Evolutionary conservation across 352 stramenopile species (phyloP), one percentile per base, ranked within the genome.

Genomic region (Peronospora farinosa): DNA sequence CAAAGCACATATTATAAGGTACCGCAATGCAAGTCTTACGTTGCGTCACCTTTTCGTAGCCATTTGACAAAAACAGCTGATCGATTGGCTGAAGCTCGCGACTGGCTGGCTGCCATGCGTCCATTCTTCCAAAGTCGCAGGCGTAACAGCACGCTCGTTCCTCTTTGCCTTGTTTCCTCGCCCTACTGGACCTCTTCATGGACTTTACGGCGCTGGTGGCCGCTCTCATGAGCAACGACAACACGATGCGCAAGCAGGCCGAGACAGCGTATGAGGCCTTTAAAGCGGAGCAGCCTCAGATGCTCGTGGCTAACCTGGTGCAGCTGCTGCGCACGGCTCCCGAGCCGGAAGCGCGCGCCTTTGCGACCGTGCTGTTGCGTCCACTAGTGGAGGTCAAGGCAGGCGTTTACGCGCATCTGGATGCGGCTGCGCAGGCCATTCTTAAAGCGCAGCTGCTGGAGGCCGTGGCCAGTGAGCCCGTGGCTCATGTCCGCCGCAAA

Each of bases 401-500:
- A 5, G 81, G 74, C 36, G 67, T 87, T 11, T 91, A 90, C 67
- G 63, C 65, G 15, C 47, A 76, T 44, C 67, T 91, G 35, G 73
- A 91, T 39, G 61, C 59, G 16, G n/a, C 59, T 19, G 48, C 75
- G 28, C 77, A 87, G 58, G 40, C 47, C 25, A 60, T 61, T 31
- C 60, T 94, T 56, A 90, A 89, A 61, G 56, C 57, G 39, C 69
- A 92, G 63, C 66, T 94, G 51, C 65, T 94, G 23, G 74, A 88
- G 45, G 73, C 78, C 15, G 60, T 94, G 9, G 54, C 60, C 19
- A 51, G 43, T 30, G 83, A 94, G 57, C 72, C 83, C 0, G 59
- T 90, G 7, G 67, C 80, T 10, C 74, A 85, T 54, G 76, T 94
- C 51, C 83, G 83, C 28, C 83, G 81, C 57, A 94, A 94, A 64